These are phyloP conservation scores for Pleurotus pulmonarius DNA, from an alignment of 768 basidiomycete genomes.

Conservation along the genomic window DNA sequence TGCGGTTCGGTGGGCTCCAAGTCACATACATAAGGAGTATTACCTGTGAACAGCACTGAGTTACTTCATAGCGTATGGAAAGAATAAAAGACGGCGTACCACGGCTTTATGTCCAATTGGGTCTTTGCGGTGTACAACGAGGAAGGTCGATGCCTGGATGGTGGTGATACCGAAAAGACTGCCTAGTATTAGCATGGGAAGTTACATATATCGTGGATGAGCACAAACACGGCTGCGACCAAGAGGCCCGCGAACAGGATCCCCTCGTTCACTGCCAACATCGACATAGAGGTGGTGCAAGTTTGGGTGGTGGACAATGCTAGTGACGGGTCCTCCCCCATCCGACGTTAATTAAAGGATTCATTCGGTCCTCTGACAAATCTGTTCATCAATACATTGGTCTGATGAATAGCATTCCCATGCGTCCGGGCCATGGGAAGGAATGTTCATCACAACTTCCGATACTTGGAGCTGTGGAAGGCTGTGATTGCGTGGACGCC, in stretches of 20 bases:
- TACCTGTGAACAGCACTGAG: not conserved
- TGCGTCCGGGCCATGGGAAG: too few relatives aligned
- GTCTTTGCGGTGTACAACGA: constrained; percentile 2
- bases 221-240: not conserved
- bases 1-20: not conserved
- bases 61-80: not conserved
- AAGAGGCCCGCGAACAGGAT: not conserved
- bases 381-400: too few relatives aligned
- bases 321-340: too few relatives aligned
- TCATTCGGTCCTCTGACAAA: too few relatives aligned
- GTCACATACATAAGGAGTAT: not conserved
- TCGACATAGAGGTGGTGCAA: too few relatives aligned
- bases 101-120: constrained; percentile 1
- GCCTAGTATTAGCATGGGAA: not conserved
- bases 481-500: too few relatives aligned
- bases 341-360: too few relatives aligned
- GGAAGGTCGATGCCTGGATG: constrained; percentile 2
- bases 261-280: not conserved
- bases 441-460: too few relatives aligned
- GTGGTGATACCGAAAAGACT: constrained; percentile 4
- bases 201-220: not conserved
- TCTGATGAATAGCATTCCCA: too few relatives aligned
- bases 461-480: too few relatives aligned
- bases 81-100: not conserved
- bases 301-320: too few relatives aligned